Percentiles rank a stretch among this genome's conserved stretches.
These are phyloP conservation scores for Pythium dissotocum DNA, from an alignment of 352 stramenopile genomes.

Conservation along the genomic window DNA sequence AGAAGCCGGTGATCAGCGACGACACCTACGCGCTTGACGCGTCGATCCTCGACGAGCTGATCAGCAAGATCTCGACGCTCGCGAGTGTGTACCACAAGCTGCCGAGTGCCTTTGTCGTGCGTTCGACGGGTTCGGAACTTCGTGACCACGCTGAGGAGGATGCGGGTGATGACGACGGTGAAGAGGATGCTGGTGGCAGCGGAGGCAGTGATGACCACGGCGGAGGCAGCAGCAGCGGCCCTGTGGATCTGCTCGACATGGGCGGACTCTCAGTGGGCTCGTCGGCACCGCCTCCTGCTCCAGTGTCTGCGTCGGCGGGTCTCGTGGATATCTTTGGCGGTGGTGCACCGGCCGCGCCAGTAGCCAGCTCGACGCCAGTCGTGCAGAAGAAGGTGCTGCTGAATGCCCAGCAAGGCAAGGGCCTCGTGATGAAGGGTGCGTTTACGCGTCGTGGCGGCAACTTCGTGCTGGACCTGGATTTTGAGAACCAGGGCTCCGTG, in stretches of 20 bases:
- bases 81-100: slow-evolving; percentile 98
- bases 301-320: slow-evolving; percentile 34
- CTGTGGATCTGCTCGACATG: slow-evolving; percentile 85
- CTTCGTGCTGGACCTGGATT: slow-evolving; percentile 78
- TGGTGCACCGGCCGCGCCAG: slow-evolving; percentile 33
- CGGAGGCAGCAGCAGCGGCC: slow-evolving; percentile 25
- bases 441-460: slow-evolving; percentile 62
- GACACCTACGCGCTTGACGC: slow-evolving; percentile 96
- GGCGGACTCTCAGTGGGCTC: slow-evolving; percentile 78
- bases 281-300: slow-evolving; percentile 35
- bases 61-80: slow-evolving; percentile 97
- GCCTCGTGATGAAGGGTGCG: slow-evolving; percentile 85
- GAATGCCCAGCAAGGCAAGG: slow-evolving; percentile 84
- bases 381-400: slow-evolving; percentile 73
- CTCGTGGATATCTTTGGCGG: slow-evolving; percentile 88
- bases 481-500: slow-evolving; percentile 89
- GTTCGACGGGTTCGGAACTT: slow-evolving; percentile 78
- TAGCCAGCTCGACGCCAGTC: slow-evolving; percentile 28
- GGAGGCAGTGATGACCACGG: slow-evolving; percentile 42
- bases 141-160: slow-evolving; percentile 71
- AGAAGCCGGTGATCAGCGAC: slow-evolving; percentile 99
- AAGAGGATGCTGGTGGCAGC: slow-evolving; percentile 64
- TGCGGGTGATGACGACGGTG: slow-evolving; percentile 39
- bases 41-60: slow-evolving; percentile 94
- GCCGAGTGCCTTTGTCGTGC: slow-evolving; percentile 79